Evolutionary conservation across 2,329 filamentous ascomycete species (phyloP).

Genomic region (Curvularia lunata): DNA sequence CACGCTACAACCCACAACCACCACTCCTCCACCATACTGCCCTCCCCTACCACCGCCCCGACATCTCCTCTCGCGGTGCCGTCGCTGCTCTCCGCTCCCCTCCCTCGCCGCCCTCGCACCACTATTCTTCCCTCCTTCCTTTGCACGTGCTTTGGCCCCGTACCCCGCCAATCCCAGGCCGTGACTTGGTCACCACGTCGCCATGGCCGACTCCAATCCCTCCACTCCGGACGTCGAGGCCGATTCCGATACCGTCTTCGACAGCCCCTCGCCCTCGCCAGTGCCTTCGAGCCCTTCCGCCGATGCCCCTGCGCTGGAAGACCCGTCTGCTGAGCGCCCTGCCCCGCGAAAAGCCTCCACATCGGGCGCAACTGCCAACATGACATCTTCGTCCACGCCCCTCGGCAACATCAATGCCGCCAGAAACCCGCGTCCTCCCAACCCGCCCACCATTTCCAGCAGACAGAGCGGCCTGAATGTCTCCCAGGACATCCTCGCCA

Average conservation of each 20-base stretch:
- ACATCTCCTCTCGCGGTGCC: slow-evolving; percentile 18
- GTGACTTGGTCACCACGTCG: slow-evolving; percentile 15
- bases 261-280: slow-evolving; percentile 39
- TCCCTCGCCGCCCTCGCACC: slow-evolving; percentile 19
- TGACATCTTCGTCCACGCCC: slow-evolving; percentile 85
- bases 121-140: slow-evolving; percentile 13
- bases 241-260: slow-evolving; percentile 43
- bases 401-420: slow-evolving; percentile 77
- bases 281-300: slow-evolving; percentile 30
- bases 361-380: slow-evolving; percentile 56
- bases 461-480: slow-evolving; percentile 59
- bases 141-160: slow-evolving; percentile 3
- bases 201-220: slow-evolving; percentile 38
- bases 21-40: slow-evolving; percentile 26
- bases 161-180: slow-evolving; percentile 29
- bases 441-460: slow-evolving; percentile 52
- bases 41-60: slow-evolving; percentile 23
- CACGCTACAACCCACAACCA: slow-evolving; percentile 30
- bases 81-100: slow-evolving; percentile 13
- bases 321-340: slow-evolving; percentile 50
- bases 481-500: slow-evolving; percentile 69
- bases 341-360: slow-evolving; percentile 67
- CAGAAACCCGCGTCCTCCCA: slow-evolving; percentile 56
- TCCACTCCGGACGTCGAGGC: slow-evolving; percentile 42
- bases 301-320: slow-evolving; percentile 27